Base-by-base conservation (phyloP, 2,329 filamentous ascomycete genomes). In the Triangularia setosa region DNA sequence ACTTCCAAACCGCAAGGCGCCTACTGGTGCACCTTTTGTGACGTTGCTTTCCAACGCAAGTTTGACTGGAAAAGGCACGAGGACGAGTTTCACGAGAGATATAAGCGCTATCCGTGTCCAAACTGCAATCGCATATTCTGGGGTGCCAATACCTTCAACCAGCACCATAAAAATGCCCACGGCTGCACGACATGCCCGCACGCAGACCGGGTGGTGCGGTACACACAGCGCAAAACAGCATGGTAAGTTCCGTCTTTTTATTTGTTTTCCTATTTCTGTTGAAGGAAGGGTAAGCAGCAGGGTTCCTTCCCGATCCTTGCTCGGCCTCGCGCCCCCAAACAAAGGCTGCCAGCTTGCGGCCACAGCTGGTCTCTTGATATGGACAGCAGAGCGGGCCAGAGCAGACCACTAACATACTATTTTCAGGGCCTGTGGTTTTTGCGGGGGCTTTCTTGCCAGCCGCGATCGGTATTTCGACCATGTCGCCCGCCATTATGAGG, bases 31-130 rank as follows among this genome's bases (percentile, higher is more conserved):
- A 84, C 82, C 4, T 83, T 81, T 18, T 84, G 81, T 74, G 86
- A 89, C 73, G 87, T 87, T 58, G 87, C 85, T 55, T 87, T 89
- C 72, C 87, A 87, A 77, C 82, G 86, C 68, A 89, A 89, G 72
- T 87, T 87, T 67, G 86, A 89, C 73, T 90, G 84, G 87, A 88
- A 88, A 74, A 82, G 85, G 30, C 87, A 90, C 74, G 86, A 90
- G 73, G 87, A 89, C 70, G 86, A 88, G 74, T 88, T 89, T 71
- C 87, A 89, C 75, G 87, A 89, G 78, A 84, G 87, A 62, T 85
- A 85, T 78, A 84, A 87, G 67, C 88, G 87, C 72, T 89, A 88
- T 73, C 85, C 86, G 12, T 89, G 87, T 70, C 86, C 87, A 5
- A 86, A 87, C 68, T 90, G 87, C 76, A 88, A 88, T 74, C 84